phyloP scores from a whole-genome alignment of 495 filamentous ascomycete species.

The Penicillium cinerascens region DNA sequence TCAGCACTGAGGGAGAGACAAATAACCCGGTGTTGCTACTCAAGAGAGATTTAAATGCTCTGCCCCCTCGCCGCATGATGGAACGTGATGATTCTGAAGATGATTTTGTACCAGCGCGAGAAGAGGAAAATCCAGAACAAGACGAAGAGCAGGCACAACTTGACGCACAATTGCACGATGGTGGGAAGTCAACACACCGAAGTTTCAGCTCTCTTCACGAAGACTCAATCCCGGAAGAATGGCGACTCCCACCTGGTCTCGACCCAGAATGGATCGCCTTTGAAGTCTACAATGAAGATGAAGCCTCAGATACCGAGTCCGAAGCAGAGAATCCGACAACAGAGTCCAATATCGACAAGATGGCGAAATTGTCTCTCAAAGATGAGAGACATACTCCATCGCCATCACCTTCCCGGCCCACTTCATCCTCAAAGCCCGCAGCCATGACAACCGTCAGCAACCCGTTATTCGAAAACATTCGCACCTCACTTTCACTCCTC shows the following conservation, averaged over 20 bases:
- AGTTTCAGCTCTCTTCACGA: slow-evolving; percentile 29
- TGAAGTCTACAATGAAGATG: slow-evolving; percentile 72
- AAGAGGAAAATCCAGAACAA: slow-evolving; percentile 9
- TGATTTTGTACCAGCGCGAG: slow-evolving; percentile 21
- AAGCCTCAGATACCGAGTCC: slow-evolving; percentile 57
- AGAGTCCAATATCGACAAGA: slow-evolving; percentile 34
- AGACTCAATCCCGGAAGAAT: slow-evolving; percentile 44
- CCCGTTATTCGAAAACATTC: slow-evolving; percentile 51
- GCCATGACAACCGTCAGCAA: slow-evolving; percentile 37
- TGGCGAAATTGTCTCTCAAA: slow-evolving; percentile 40
- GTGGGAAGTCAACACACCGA: slow-evolving; percentile 25
- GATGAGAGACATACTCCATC: slow-evolving; percentile 19
- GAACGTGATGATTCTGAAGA: slow-evolving; percentile 44
- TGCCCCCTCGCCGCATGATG: slow-evolving; percentile 65
- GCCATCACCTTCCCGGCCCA: slow-evolving; percentile 14
- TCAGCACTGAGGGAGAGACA: slow-evolving; percentile 69
- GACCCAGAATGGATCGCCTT: slow-evolving; percentile 96
- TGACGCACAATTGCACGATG: slow-evolving; percentile 62
- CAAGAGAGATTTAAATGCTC: slow-evolving; percentile 76
- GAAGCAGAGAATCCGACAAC: slow-evolving; percentile 39
- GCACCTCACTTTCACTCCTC: slow-evolving; percentile 85
- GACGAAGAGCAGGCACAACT: slow-evolving; percentile 58
- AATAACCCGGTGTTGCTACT: slow-evolving; percentile 85
- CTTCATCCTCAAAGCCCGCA: slow-evolving; percentile 36
- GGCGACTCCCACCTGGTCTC: slow-evolving; percentile 71